Base-by-base conservation (phyloP, 2,329 filamentous ascomycete genomes). In the Fusarium annulatum region DNA sequence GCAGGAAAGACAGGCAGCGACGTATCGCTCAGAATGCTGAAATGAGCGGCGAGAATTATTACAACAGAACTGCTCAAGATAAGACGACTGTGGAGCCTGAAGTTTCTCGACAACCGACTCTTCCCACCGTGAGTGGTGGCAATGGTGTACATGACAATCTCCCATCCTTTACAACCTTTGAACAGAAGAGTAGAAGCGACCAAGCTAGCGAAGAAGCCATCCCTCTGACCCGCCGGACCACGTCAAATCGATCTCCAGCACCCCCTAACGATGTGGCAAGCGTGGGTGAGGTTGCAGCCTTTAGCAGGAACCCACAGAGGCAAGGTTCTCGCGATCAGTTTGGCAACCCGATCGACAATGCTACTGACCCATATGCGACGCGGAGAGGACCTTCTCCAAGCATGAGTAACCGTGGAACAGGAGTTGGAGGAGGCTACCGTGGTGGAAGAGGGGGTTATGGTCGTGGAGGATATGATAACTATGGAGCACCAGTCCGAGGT, bases 31-130 rank as follows among this genome's bases (percentile, higher is more conserved):
- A 97, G 82, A 97, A 98, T 80, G 94, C 95, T 12, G 95, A 98
- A 81, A 98, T 98, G 95, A 98, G 94, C 80, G 96, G 96, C 34
- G 91, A 96, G 78, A 96, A 95, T 79, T 98, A 93, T 81, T 98
- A 97, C 83, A 93, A 92, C 78, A 88, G 92, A 67, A 90, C 92
- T 82, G 87, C 85, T 42, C 87, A 89, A 69, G 83, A 85, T 56
- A 87, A 90, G 69, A 78, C 82, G 45, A 77, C 82, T 43, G 81
- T 82, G 9, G 80, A 83, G 42, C 81, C 83, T 7, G 81, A 83
- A 4, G 69, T 78, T 51, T 80, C 84, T 38, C 83, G 86, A 71
- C 88, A 92, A 71, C 88, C 91, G 12, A 90, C 89, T 26, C 83
- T 91, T 60, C 88, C 90, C 14, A 83, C 88, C 51, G 81, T 90